Evolutionary conservation across 805 yeast species (phyloP).

Genomic region (Candida adriatica): DNA sequence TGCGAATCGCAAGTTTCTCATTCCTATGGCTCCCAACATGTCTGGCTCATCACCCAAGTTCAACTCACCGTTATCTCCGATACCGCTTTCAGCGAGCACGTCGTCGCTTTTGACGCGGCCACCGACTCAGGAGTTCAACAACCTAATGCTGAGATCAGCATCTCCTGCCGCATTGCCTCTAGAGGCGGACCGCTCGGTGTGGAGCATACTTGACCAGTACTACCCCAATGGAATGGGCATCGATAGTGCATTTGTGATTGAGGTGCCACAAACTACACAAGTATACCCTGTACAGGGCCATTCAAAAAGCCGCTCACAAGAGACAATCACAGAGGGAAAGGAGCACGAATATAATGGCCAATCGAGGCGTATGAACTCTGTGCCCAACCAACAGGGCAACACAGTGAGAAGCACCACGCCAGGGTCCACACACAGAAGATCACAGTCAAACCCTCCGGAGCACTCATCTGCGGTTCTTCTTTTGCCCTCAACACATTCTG

Average conservation of each 20-base stretch:
- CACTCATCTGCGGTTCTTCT: conserved; percentile 21
- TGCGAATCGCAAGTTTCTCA: conserved; percentile 5
- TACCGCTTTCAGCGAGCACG: conserved; percentile 18
- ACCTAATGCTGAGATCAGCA: conserved; percentile 5
- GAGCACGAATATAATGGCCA: conserved; percentile 16
- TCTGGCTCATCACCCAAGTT: conserved; percentile 4
- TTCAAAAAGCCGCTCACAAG: conserved; percentile 13
- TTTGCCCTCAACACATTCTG: conserved; percentile 10
- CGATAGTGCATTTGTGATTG: conserved; percentile 58
- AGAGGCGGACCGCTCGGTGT: conserved; percentile 58
- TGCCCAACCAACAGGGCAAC: conserved; percentile 9
- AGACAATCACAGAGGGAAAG: conserved; percentile 20
- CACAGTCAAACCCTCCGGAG: conserved; percentile 23
- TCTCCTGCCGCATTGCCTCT: conserved; percentile 23
- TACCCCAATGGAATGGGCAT: conserved; percentile 65
- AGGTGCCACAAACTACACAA: conserved; percentile 26
- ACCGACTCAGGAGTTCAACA: conserved; percentile 8
- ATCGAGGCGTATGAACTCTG: conserved; percentile 14
- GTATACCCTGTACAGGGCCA: conserved; percentile 3
- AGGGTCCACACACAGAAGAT: conserved; percentile 12
- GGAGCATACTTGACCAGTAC: conserved; percentile 48
- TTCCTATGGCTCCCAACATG: conserved; percentile 1
- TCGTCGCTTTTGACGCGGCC: conserved; percentile 11
- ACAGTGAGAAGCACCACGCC: conserved; percentile 10
- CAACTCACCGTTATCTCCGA: conserved; percentile 21